phyloP scores from a whole-genome alignment of 257 asterid species.

The Capsicum chinense region DNA sequence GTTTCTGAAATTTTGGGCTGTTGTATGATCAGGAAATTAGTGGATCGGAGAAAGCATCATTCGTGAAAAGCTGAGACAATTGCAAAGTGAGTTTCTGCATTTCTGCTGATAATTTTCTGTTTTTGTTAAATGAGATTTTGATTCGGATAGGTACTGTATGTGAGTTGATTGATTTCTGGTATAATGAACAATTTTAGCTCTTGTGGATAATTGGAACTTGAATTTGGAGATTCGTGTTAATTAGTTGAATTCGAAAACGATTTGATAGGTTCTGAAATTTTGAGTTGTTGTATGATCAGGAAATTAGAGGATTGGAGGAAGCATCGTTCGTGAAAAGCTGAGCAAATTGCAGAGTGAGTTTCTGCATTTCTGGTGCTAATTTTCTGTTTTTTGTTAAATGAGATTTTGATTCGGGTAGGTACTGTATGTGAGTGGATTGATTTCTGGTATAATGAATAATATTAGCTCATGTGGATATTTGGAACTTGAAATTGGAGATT shows the following conservation, averaged over 20 bases:
- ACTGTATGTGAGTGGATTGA: background rate
- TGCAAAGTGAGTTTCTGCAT: slow-evolving; percentile 16
- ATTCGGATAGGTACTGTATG: background rate
- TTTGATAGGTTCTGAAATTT: background rate
- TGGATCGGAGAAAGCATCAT: background rate
- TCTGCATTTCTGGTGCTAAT: slow-evolving; percentile 21
- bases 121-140: background rate
- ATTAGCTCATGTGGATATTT: too few species aligned
- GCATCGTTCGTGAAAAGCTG: background rate
- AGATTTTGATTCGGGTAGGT: background rate
- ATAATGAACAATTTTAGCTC: background rate
- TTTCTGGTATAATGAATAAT: too few species aligned
- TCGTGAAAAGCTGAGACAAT: slow-evolving; percentile 12
- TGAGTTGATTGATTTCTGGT: slow-evolving; percentile 15
- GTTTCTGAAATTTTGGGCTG: slow-evolving; percentile 4
- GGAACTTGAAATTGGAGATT: too few species aligned
- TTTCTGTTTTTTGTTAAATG: background rate
- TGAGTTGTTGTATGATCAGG: slow-evolving; percentile 22
- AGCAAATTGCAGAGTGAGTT: slow-evolving; percentile 11
- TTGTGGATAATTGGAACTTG: slow-evolving; percentile 8
- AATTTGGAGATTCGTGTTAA: background rate
- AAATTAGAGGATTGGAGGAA: slow-evolving; percentile 5
- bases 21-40: slow-evolving; percentile 12
- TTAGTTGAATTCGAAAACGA: background rate
- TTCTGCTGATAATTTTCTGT: background rate